Evolutionary conservation across 2,329 filamentous ascomycete species (phyloP).

Genomic region (Aspergillus texensis): DNA sequence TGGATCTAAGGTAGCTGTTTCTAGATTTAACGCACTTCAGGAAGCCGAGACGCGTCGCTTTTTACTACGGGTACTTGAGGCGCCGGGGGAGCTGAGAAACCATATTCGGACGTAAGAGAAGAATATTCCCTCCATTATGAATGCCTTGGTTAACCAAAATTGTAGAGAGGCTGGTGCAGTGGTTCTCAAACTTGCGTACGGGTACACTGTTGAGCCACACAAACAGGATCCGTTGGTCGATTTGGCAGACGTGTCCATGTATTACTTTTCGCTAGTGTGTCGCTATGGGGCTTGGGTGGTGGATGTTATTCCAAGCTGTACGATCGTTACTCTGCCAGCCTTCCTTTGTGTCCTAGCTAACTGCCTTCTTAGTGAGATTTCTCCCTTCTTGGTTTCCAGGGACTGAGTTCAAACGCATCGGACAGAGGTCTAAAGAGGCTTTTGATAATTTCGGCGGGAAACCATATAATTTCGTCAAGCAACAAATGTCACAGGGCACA

Average conservation of each 20-base stretch:
- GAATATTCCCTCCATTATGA: background rate
- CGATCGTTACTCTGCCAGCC: too few species aligned
- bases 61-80: constrained; percentile 44
- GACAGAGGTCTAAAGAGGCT: constrained; percentile 34
- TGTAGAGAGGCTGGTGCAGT: constrained; percentile 38
- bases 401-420: constrained; percentile 46
- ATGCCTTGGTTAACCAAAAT: constrained; percentile 8
- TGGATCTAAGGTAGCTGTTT: constrained; percentile 44
- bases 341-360: background rate
- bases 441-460: constrained; percentile 35
- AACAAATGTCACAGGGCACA: constrained; percentile 39
- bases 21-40: constrained; percentile 45
- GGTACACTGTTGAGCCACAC: constrained; percentile 28
- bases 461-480: constrained; percentile 49
- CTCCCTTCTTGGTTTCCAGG: constrained; percentile 52
- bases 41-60: constrained; percentile 48
- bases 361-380: constrained; percentile 23
- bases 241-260: constrained; percentile 43
- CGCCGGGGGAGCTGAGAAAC: constrained; percentile 40
- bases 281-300: constrained; percentile 48
- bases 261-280: constrained; percentile 43
- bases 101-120: constrained; percentile 40
- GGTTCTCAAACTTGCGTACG: constrained; percentile 45
- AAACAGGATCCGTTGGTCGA: constrained; percentile 39
- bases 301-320: constrained; percentile 44